Evolutionary conservation across 371 early-diverging fungal genomes (phyloP), one percentile per base, ranked within the genome.

Genomic region (Entomophthora muscae): DNA sequence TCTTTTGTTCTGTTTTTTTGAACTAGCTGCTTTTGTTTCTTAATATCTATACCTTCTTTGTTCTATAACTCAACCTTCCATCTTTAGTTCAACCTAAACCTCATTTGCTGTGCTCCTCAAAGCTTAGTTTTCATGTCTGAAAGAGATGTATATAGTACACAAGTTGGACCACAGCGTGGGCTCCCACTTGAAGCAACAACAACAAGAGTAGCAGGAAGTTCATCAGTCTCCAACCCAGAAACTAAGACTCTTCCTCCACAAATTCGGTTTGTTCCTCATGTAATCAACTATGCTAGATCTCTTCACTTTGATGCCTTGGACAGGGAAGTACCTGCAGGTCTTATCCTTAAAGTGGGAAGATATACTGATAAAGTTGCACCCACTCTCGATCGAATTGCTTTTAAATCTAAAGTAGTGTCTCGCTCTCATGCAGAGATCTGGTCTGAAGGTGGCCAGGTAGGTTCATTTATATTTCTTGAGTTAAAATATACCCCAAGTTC

Each of bases 381-480:
- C 30, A 61, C 67, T 17, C 73, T 79, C 52, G 84, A 83, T 69
- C 78, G 86, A 52, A 82, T 90, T 53, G 82, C 88, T 12, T 96
- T 96, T 77, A 87, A 88, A 70, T 85, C 85, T 70, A 95, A 96
- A 66, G 97, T 96, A 22, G 95, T 96, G 29, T 84, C 84, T 51
- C 78, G 97, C 63, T 81, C 84, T 27, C 97, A 96, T 68, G 93
- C 93, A 28, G 95, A 96, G 73, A 77, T 96, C 24, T 94, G 90
- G 88, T 73, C 85, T 24, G 84, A 83, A 65, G 71, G 76, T 63
- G 89, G 87, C 24, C 83, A 90, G 85, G 88, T 87, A 75, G 52
- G 64, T 67, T 31, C 28, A n/a, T n/a, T 33, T 27, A 1, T 28
- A 53, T 31, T 28, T 62, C 21, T 65, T 63, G 51, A 5, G 57